Evolutionary conservation across 768 basidiomycete species (phyloP), one percentile per base, ranked within the genome.

Genomic region (Pisolithus orientalis): DNA sequence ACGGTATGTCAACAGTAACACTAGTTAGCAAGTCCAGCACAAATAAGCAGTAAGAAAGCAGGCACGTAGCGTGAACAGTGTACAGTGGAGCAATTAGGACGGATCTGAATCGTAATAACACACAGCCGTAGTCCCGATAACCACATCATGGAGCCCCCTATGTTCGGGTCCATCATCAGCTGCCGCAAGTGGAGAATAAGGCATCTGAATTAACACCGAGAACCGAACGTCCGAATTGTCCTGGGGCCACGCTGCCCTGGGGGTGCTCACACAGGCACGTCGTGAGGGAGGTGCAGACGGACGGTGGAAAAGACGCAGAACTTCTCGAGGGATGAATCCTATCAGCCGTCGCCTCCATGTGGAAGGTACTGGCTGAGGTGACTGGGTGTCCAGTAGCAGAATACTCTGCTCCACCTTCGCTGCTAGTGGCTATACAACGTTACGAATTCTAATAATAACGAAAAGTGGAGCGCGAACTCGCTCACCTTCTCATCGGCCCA

Each of bases 171-270:
- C 11, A 27, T 50, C 24, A 31, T 42, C 24, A 13, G 31, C n/a
- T 24, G 51, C 21, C 25, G 24, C 8, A 37, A 42, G 4, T 40
- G 56, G 47, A 55, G 51, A 47, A 16, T 39, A 54, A 39, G 67
- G 67, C 67, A 68, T 70, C 21, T 53, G 53, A 11, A 68, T 60
- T 47, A 68, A n/a, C 17, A 68, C 40, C 13, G 59, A 61, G 31
- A 70, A 47, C 38, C 58, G 66, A 46, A 70, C 34, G 17, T 65
- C 50, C 13, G 65, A 63, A 46, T 54, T 57, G 27, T 60, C 40
- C 11, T 42, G 17, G 2, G 48, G 53, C 31, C 57, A 56, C 24
- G 55, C 50, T 9, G 39, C 31, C 10, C 38, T 51, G 13, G 47
- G 28, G 6, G 24, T 29, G n/a, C 53, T 16, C 32, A 39, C 29